A percentile compares a stretch with the other conserved stretches of the same genome.
Conservation (phyloP, 176 grass and related monocot genomes). For the Alloteropsis semialata region DNA sequence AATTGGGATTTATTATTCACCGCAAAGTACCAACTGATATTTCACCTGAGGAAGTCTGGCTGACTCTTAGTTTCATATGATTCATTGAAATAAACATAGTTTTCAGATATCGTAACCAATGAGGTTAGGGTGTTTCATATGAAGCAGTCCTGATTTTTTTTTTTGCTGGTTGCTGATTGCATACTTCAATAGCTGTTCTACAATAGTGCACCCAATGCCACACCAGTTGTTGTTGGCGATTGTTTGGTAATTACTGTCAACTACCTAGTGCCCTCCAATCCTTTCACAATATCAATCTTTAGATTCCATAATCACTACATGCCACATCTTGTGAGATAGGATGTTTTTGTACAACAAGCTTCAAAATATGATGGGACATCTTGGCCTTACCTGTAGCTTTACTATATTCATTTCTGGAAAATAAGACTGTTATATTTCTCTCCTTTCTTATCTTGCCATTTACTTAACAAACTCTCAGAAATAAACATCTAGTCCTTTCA, state of each 20-base stretch:
- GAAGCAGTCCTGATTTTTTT: neutral
- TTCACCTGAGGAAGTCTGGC: neutral
- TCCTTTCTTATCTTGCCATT: neutral
- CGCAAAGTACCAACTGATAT: neutral
- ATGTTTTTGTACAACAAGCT: neutral
- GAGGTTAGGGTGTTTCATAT: neutral
- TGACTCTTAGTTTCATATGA: conserved; percentile 1
- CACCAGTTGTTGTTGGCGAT: neutral
- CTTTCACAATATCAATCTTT: conserved; percentile 1
- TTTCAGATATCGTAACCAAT: neutral
- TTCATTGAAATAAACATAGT: neutral
- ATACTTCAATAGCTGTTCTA: conserved; percentile 20
- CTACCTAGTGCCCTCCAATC: neutral
- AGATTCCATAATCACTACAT: conserved; percentile 3
- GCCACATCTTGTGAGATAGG: neutral
- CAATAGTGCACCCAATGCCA: neutral
- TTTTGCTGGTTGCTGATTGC: conserved; percentile 15
- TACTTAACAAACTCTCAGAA: neutral
- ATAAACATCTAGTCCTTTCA: neutral
- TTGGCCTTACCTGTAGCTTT: conserved; percentile 1
- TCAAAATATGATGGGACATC: conserved; percentile 9
- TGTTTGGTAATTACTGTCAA: conserved; percentile 1
- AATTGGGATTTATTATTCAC: conserved; percentile 7
- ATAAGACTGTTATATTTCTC: conserved; percentile 18
- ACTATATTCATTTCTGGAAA: conserved; percentile 10